These are phyloP conservation scores for Trichothecium sympodiale DNA, from an alignment of 2,329 filamentous ascomycete species.

Conservation along the genomic window DNA sequence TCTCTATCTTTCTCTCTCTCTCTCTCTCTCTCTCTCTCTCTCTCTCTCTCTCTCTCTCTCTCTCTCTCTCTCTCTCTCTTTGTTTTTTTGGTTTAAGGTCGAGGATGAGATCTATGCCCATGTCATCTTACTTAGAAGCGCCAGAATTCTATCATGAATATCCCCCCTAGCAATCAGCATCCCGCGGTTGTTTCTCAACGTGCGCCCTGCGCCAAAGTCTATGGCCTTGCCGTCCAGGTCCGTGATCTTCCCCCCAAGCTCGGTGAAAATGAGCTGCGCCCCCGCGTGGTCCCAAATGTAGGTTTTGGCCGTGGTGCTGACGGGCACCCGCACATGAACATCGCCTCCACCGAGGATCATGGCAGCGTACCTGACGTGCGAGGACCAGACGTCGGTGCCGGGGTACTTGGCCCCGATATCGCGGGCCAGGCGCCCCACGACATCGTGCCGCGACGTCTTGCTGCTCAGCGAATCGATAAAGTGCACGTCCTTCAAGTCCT, in stretches of 20 bases:
- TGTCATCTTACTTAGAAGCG: constrained; percentile 11
- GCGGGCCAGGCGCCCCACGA: constrained; percentile 17
- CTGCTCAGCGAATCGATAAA: constrained; percentile 22
- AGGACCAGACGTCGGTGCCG: constrained; percentile 27
- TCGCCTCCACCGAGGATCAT: constrained; percentile 25
- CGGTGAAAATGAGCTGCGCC: constrained; percentile 44
- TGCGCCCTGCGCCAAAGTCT: constrained; percentile 24
- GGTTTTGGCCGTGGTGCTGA: constrained; percentile 9
- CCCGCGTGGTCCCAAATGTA: constrained; percentile 45
- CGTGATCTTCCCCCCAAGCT: constrained; percentile 41
- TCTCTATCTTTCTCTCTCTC: not conserved
- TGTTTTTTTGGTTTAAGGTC: not conserved
- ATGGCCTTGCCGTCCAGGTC: constrained; percentile 28
- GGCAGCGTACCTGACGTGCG: constrained; percentile 26
- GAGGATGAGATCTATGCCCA: not conserved
- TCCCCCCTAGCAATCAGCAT: constrained; percentile 31
- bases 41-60: not conserved
- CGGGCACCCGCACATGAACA: constrained; percentile 20
- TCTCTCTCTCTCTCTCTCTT: not conserved
- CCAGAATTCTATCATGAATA: constrained; percentile 29
- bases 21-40: not conserved
- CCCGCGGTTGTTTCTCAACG: constrained; percentile 20
- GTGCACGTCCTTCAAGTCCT: constrained; percentile 13
- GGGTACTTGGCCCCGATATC: constrained; percentile 20
- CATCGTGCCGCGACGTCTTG: constrained; percentile 18